Evolutionary conservation across 805 yeast genomes (phyloP).

Genomic region (Metschnikowia reukaufii): DNA sequence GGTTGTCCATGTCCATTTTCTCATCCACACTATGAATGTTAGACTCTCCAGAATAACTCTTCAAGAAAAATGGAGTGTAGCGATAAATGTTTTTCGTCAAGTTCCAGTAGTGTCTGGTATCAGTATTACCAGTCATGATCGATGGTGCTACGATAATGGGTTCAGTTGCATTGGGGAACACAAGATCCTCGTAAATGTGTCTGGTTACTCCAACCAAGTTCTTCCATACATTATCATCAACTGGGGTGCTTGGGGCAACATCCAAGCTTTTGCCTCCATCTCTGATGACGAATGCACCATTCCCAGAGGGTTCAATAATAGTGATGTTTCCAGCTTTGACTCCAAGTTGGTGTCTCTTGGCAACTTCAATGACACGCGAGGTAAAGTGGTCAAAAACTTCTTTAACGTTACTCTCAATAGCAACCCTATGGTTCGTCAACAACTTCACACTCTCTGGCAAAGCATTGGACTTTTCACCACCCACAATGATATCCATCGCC

Average conservation of each 20-base stretch:
- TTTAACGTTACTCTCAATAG: constrained; percentile 51
- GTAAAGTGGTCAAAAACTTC: constrained; percentile 41
- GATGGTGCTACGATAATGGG: constrained; percentile 46
- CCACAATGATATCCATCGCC: constrained; percentile 64
- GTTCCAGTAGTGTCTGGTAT: constrained; percentile 59
- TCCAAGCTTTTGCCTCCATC: constrained; percentile 31
- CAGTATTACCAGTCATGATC: constrained; percentile 60
- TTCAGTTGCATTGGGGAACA: constrained; percentile 26
- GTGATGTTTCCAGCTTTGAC: constrained; percentile 37
- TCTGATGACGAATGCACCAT: constrained; percentile 44
- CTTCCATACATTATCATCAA: constrained; percentile 18
- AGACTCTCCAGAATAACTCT: constrained; percentile 18
- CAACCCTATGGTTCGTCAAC: constrained; percentile 63
- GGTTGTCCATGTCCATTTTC: constrained; percentile 29
- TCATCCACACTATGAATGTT: constrained; percentile 41
- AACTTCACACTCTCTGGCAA: constrained; percentile 63
- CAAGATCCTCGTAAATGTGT: constrained; percentile 22
- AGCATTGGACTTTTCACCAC: constrained; percentile 78
- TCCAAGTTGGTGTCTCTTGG: constrained; percentile 50
- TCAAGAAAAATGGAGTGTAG: constrained; percentile 30
- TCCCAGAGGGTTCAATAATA: constrained; percentile 24
- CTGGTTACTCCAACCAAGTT: constrained; percentile 20
- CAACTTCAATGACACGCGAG: constrained; percentile 38
- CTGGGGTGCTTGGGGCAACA: constrained; percentile 57
- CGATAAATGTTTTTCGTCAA: constrained; percentile 56